Evolutionary conservation across 768 basidiomycete genomes (phyloP).

Genomic region (Calocera cornea): DNA sequence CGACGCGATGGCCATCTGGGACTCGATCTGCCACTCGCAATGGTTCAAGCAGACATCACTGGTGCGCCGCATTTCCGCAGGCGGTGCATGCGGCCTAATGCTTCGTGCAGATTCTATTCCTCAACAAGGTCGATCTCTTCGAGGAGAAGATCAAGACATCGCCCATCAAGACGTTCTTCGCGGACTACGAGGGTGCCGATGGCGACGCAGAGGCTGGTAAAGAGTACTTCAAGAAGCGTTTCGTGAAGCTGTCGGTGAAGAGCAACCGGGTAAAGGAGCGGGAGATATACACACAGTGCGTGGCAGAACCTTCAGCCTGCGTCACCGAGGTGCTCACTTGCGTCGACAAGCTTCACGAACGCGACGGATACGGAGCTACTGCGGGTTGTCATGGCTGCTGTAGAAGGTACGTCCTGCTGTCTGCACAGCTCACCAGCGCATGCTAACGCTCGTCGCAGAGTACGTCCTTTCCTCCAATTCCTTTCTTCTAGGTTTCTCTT

Average conservation of each 20-base stretch:
- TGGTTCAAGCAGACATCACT: conserved; percentile 94
- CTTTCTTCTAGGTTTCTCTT: not conserved
- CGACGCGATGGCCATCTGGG: conserved; percentile 97
- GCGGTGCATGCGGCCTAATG: not conserved
- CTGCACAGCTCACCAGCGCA: not conserved
- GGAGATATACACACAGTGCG: conserved; percentile 89
- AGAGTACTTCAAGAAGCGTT: conserved; percentile 82
- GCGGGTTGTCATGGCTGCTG: conserved; percentile 87
- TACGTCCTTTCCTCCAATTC: conserved; percentile 9
- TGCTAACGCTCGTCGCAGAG: conserved; percentile 6
- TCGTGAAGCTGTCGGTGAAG: conserved; percentile 68
- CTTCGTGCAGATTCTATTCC: conserved; percentile 62
- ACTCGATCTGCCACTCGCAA: conserved; percentile 93
- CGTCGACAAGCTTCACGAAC: conserved; percentile 54
- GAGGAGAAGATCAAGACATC: conserved; percentile 67
- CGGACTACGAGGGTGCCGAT: conserved; percentile 71
- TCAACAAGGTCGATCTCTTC: conserved; percentile 94
- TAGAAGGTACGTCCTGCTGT: conserved; percentile 55
- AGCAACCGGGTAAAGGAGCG: conserved; percentile 72
- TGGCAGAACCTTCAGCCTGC: conserved; percentile 16
- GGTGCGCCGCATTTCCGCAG: conserved; percentile 33
- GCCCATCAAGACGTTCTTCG: conserved; percentile 80
- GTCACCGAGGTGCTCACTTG: not conserved
- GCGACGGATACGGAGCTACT: conserved; percentile 83
- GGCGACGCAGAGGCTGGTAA: conserved; percentile 61